A percentile compares a stretch with the other conserved stretches of the same genome.
Evolutionary conservation across 495 filamentous ascomycete species (phyloP).

Genomic region (Usnea hakonensis): DNA sequence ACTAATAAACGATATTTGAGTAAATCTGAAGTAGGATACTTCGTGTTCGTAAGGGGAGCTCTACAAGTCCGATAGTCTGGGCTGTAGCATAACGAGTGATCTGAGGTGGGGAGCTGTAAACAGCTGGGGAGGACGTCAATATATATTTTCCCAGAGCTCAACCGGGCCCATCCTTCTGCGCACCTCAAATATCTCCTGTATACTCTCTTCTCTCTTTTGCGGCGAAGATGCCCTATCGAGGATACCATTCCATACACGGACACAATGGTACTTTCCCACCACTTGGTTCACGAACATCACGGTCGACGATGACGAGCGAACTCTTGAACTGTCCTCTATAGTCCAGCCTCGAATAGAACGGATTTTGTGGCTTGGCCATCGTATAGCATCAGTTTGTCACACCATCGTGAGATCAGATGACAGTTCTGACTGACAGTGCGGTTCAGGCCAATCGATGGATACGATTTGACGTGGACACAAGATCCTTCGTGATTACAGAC

Average conservation of each 20-base stretch:
- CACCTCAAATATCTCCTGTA: background rate
- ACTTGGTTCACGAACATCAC: background rate
- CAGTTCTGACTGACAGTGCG: background rate
- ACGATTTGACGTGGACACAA: background rate
- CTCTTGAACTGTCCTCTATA: background rate
- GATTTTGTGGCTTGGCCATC: background rate
- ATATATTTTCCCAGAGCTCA: background rate
- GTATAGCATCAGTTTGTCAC: background rate
- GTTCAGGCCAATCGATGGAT: constrained; percentile 5
- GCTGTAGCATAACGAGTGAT: background rate
- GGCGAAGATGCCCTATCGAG: background rate
- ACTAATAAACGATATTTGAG: background rate
- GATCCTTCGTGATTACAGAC: background rate
- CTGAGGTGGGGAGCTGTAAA: background rate
- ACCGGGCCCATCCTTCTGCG: background rate
- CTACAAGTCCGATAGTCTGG: background rate
- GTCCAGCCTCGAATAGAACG: background rate
- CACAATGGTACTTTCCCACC: background rate
- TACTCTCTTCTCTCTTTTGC: background rate
- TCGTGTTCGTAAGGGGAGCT: background rate
- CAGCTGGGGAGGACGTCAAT: background rate
- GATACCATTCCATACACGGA: background rate
- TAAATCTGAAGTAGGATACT: background rate
- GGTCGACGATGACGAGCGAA: background rate
- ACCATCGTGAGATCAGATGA: background rate